A percentile compares a stretch with the other conserved stretches of the same genome.
Conservation (phyloP, 257 asterid species). For the Capsicum chinense region DNA sequence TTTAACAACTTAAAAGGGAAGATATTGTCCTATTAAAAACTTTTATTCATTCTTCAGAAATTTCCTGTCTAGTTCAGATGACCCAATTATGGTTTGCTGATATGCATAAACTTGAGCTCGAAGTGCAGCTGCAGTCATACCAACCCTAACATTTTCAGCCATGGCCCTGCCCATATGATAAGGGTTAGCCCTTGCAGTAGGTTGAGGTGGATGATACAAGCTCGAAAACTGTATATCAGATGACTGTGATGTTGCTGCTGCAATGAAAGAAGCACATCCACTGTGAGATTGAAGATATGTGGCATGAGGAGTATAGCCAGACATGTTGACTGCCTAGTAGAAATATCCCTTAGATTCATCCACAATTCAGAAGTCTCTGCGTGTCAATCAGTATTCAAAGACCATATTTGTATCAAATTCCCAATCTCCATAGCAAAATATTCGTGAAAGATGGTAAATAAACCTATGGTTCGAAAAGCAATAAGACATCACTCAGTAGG, state of each 20-base stretch:
- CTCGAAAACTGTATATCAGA: slow-evolving; percentile 91
- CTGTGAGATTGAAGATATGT: slow-evolving; percentile 79
- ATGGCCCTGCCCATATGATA: slow-evolving; percentile 79
- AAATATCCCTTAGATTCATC: slow-evolving; percentile 81
- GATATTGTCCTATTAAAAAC: background rate
- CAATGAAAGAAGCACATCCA: slow-evolving; percentile 75
- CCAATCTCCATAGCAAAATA: background rate
- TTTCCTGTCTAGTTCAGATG: slow-evolving; percentile 86
- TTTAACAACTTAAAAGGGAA: too few species aligned
- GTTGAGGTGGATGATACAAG: slow-evolving; percentile 67
- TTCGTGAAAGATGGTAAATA: background rate
- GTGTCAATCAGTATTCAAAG: slow-evolving; percentile 38
- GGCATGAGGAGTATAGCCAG: slow-evolving; percentile 81
- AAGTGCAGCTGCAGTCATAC: slow-evolving; percentile 76
- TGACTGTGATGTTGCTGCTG: slow-evolving; percentile 69
- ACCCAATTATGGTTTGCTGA: slow-evolving; percentile 87
- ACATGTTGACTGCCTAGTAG: slow-evolving; percentile 79
- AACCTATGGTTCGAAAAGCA: background rate
- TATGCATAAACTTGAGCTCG: slow-evolving; percentile 82
- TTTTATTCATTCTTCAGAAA: slow-evolving; percentile 50
- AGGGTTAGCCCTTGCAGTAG: slow-evolving; percentile 67
- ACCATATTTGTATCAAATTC: slow-evolving; percentile 1
- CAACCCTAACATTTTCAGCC: slow-evolving; percentile 76
- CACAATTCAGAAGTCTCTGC: slow-evolving; percentile 94
- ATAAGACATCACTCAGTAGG: background rate